Evolutionary conservation across 306 rosid species (phyloP), one percentile per base, ranked within the genome.

Genomic region (Fragaria nilgerrensis): DNA sequence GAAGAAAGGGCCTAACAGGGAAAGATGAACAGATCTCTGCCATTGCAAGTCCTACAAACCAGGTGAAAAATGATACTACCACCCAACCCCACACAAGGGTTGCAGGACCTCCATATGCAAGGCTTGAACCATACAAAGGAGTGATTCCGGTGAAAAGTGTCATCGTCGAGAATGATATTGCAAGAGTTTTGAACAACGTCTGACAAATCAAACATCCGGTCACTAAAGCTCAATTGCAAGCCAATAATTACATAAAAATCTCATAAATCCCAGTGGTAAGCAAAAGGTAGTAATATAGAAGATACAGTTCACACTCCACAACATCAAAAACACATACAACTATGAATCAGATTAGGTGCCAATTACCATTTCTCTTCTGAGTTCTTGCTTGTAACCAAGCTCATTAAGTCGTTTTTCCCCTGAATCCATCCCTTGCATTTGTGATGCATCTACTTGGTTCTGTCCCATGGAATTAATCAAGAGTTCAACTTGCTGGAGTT

Each of bases 91-190:
- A 93, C 1, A 93, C 94, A 74, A 93, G 94, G 78, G 86, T 62
- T 75, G 98, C 96, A 69, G 98, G 98, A 44, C 98, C 98, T 53
- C 88, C 92, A 82, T 93, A 93, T 19, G 68, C 87, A 73, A 93
- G 91, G 76, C 96, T 93, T 29, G 94, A 85, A 67, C 96, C 98
- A 83, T 86, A 93, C 29, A 93, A 83, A 39, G 98, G 98, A 69
- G 98, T 93, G n/a, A 93, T 93, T 79, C 98, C 98, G n/a, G 94
- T 90, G 88, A 93, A 93, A 72, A 93, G 91, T 15, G 94, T 88
- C 96, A 93, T 90, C 5, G 94, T 89, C 39, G 97, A 93, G 75
- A 93, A 93, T 45, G 94, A 86, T 81, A 93, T 90, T n/a, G 98
- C 96, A 53, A 93, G 88, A 45, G 98, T 90, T 78, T 93, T 93